phyloP scores from a whole-genome alignment of 2,329 filamentous ascomycete species.

The Seiridium unicorne region DNA sequence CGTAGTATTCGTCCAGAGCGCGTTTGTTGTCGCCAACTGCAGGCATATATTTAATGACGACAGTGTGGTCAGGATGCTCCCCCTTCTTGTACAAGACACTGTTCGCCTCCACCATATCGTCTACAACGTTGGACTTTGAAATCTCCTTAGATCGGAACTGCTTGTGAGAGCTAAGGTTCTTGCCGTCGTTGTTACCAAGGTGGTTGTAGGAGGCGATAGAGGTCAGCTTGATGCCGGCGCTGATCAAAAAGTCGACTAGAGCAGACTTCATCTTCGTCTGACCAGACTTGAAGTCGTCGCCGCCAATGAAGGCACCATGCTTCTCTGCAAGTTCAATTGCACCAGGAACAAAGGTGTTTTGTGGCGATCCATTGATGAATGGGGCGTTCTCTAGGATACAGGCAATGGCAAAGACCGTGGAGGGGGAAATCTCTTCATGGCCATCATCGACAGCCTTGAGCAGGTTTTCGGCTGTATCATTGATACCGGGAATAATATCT shows the following conservation, averaged over 20 bases:
- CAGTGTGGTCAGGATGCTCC: conserved; percentile 96
- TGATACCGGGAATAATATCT: conserved; percentile 82
- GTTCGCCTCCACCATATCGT: conserved; percentile 99
- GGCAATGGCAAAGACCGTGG: conserved; percentile 92
- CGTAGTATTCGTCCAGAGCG: conserved; percentile 97
- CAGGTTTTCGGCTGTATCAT: conserved; percentile 95
- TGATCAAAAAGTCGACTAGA: conserved; percentile 97
- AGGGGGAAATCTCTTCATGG: conserved; percentile 89
- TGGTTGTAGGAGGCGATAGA: conserved; percentile 99
- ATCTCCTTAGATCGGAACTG: conserved; percentile 99
- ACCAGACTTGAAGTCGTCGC: conserved; percentile 99
- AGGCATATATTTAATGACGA: conserved; percentile 99
- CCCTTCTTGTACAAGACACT: conserved; percentile 82
- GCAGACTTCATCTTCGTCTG: conserved; percentile 99
- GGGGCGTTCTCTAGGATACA: conserved; percentile 86
- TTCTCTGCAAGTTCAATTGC: conserved; percentile 85
- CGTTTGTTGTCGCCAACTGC: conserved; percentile 99
- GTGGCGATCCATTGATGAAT: conserved; percentile 98
- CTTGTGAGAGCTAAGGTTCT: conserved; percentile 95
- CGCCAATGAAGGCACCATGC: conserved; percentile 87
- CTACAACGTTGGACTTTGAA: conserved; percentile 97
- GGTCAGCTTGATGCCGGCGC: conserved; percentile 96
- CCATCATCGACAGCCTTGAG: conserved; percentile 82
- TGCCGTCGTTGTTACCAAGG: conserved; percentile 98
- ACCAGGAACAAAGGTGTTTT: conserved; percentile 98